A percentile compares a stretch with the other conserved stretches of the same genome.
Evolutionary conservation across 2,329 filamentous ascomycete species (phyloP).

Genomic region (Talaromyces atroroseus): DNA sequence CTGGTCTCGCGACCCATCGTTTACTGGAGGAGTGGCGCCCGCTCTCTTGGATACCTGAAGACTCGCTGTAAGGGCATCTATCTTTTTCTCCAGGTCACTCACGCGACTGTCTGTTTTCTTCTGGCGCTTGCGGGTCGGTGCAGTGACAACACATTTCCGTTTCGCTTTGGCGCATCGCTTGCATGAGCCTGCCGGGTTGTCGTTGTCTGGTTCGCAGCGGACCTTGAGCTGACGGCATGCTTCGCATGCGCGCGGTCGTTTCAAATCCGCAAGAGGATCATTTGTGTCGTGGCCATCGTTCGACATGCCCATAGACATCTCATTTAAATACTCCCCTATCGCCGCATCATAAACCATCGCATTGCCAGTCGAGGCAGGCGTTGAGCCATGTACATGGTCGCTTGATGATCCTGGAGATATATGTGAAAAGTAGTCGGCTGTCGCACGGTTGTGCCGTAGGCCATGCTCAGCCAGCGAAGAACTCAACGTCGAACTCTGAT

Average conservation of each 20-base stretch:
- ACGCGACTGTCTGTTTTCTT: slow-evolving; percentile 90
- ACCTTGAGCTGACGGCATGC: slow-evolving; percentile 73
- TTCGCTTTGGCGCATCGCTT: slow-evolving; percentile 74
- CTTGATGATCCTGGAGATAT: slow-evolving; percentile 21
- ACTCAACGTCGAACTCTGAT: not conserved
- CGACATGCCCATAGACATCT: slow-evolving; percentile 7
- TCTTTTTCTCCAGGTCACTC: slow-evolving; percentile 86
- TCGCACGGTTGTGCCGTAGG: not conserved
- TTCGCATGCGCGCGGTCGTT: slow-evolving; percentile 68
- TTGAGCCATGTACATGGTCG: slow-evolving; percentile 14
- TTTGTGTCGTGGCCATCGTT: slow-evolving; percentile 17
- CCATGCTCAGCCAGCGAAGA: not conserved
- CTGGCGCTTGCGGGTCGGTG: slow-evolving; percentile 70
- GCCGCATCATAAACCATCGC: slow-evolving; percentile 11
- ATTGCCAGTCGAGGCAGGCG: slow-evolving; percentile 14
- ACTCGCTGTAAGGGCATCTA: slow-evolving; percentile 78
- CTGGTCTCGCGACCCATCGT: slow-evolving; percentile 27
- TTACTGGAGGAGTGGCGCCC: slow-evolving; percentile 14
- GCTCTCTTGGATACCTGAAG: slow-evolving; percentile 53
- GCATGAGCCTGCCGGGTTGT: slow-evolving; percentile 59
- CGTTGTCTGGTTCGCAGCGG: slow-evolving; percentile 71
- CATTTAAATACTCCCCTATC: slow-evolving; percentile 8
- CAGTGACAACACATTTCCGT: slow-evolving; percentile 71
- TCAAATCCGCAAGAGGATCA: slow-evolving; percentile 46
- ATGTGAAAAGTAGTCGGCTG: slow-evolving; percentile 22